Evolutionary conservation across 495 filamentous ascomycete genomes (phyloP), one percentile per base, ranked within the genome.

Genomic region (Talaromyces ruber): DNA sequence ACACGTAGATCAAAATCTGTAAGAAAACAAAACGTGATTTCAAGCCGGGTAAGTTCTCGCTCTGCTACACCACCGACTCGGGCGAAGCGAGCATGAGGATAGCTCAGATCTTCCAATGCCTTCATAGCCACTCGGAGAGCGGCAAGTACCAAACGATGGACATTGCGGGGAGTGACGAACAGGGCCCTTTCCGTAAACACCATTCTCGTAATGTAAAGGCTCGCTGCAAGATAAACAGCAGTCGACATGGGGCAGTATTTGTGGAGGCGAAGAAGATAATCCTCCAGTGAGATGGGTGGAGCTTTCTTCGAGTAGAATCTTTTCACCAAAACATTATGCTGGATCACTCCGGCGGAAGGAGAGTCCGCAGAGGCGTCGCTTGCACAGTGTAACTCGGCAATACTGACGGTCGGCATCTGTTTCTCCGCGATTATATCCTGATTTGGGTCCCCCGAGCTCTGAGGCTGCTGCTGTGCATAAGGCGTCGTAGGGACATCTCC

Each of bases 181-280:
- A 94, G 84, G 14, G 86, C 79, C 57, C 82, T 82, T 65, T 97
- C 91, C 34, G 86, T 75, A 9, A 92, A 81, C 0, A 86, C 87
- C 45, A 98, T 82, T 56, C 84, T 82, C 67, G 91, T 87, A 58
- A 97, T 92, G 71, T 98, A 98, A n/a, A 88, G 75, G 52, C 90
- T 91, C 2, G 94, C 86, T 2, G 94, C 92, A n/a, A 98, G 85
- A 66, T 94, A 96, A 32, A 97, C 95, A 16, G 86, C 93, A 2
- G 94, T 93, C n/a, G 92, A 95, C 85, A 97, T 89, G 22, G 95
- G 93, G 65, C 94, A 98, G 71, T 86, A 98, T 39, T 79, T 81
- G 70, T 98, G 93, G 55, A 98, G 84, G 51, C 94, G 89, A 64
- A 85, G 74, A 21, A 97, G 80, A 71, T 98, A 98, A 54, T 95